A percentile compares a stretch with the other conserved stretches of the same genome.
phyloP scores from a whole-genome alignment of 2,329 filamentous ascomycete species.

The Exophiala phaeomuriformis region DNA sequence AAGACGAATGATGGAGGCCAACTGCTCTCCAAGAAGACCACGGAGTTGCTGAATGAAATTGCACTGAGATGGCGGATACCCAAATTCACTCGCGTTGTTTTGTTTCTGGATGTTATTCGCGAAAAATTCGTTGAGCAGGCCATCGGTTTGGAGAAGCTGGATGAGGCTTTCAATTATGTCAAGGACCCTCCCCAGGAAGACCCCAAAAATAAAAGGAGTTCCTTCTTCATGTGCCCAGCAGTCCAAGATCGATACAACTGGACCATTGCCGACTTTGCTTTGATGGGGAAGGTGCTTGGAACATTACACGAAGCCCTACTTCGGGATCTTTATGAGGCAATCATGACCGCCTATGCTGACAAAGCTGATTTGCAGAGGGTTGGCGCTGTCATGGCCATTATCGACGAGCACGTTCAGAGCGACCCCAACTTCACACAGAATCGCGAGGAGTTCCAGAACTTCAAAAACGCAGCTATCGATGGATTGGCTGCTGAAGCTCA shows the following conservation, averaged over 20 bases:
- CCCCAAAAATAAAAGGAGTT: constrained; percentile 50
- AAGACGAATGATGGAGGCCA: constrained; percentile 46
- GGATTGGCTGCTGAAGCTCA: constrained; percentile 67
- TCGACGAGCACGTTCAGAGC: constrained; percentile 73
- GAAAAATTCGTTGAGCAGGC: constrained; percentile 82
- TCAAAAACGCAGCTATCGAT: constrained; percentile 62
- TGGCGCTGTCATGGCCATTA: constrained; percentile 68
- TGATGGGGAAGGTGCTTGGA: constrained; percentile 68
- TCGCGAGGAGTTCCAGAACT: constrained; percentile 63
- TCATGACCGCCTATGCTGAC: constrained; percentile 81
- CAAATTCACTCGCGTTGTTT: constrained; percentile 67
- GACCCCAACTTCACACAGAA: constrained; percentile 69
- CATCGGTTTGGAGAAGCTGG: constrained; percentile 71
- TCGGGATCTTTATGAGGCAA: constrained; percentile 77
- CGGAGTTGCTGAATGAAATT: constrained; percentile 77
- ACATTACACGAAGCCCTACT: constrained; percentile 73
- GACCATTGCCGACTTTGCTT: constrained; percentile 60
- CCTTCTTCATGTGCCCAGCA: constrained; percentile 38
- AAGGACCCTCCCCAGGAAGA: constrained; percentile 63
- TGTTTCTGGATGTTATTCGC: constrained; percentile 75
- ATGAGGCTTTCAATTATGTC: constrained; percentile 72
- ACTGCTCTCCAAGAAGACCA: constrained; percentile 64
- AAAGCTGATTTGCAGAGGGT: constrained; percentile 65
- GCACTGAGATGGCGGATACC: constrained; percentile 85
- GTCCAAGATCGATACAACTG: constrained; percentile 56